Base-by-base conservation (phyloP, 768 basidiomycete species). In the Coprinopsis strossmayeri region DNA sequence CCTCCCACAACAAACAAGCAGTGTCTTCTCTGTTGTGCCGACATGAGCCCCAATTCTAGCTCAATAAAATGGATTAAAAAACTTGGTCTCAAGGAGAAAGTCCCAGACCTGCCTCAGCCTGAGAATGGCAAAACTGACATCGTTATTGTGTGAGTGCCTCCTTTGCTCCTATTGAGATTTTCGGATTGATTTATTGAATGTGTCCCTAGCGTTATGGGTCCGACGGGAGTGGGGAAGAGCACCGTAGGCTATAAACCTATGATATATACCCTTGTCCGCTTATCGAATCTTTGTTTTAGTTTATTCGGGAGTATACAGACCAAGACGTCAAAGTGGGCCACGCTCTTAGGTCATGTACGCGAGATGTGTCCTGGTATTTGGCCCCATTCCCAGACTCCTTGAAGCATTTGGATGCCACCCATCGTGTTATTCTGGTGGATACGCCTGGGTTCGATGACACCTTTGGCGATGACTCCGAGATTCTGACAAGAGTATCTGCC, bases 361-460 rank as follows among this genome's bases (percentile, higher is more conserved):
- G 34, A 11, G 45, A 46, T 12, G 15, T 55, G 7, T 24, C 18
- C 15, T 27, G 43, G 1, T 12, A 46, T 13, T 11, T 2, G 1
- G 26, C 25, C 3, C 11, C n/a, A 0, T 12, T 46, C 13, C 45
- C 46, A 13, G 2, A 23, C 5, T 1, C 37, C n/a, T n/a, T n/a
- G 20, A 38, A 5, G 4, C 21, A 17, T 13, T 39, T 39, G 15
- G n/a, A 20, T 2, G n/a, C 7, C 17, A 13, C 15, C 13, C 34
- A 34, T 5, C 43, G 48, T 15, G 2, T 55, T 0, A 12, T 51
- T 9, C 45, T 55, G 15, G 48, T 55, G 7, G 54, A 55, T 39
- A 55, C 54, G 1, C 54, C 54, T 13, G 54, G 54, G 15, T 55
- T 55, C 27, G 47, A 55, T 34, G 54, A 55, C 34, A 55, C 54